These are phyloP conservation scores for Umbelopsis vinacea DNA, from an alignment of 192 early-diverging fungal species.

Conservation along the genomic window DNA sequence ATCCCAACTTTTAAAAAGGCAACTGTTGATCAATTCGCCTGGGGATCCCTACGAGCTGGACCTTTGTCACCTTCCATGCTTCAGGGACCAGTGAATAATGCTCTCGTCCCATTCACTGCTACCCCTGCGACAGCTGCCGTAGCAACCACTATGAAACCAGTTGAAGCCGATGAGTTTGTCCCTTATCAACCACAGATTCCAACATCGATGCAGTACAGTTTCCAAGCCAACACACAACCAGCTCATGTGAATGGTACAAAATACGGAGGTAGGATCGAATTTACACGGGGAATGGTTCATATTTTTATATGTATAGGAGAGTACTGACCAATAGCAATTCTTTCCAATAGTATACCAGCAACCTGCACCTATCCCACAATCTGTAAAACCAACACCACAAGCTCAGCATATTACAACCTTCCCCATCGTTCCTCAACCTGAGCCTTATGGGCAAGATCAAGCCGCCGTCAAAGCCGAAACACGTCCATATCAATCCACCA, in stretches of 20 bases:
- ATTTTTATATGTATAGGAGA: too few species aligned
- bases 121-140: background rate
- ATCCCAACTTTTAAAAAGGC: conserved; percentile 39
- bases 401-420: conserved; percentile 5
- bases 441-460: background rate
- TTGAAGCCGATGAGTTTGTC: conserved; percentile 10
- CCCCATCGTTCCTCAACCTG: background rate
- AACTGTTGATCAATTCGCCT: conserved; percentile 39
- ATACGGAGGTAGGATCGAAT: conserved; percentile 1
- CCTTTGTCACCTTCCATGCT: conserved; percentile 82
- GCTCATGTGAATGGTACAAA: background rate
- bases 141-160: background rate
- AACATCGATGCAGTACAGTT: conserved; percentile 15
- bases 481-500: background rate
- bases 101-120: background rate
- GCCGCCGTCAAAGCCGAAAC: background rate
- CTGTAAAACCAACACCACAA: background rate
- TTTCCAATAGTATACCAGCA: conserved; percentile 7
- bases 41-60: conserved; percentile 72
- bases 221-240: background rate
- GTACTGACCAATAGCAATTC: background rate
- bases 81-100: conserved; percentile 55
- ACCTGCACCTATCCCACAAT: background rate
- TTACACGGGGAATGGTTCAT: too few species aligned
- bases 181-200: conserved; percentile 22